Conservation (phyloP, 2,329 filamentous ascomycete species). For the Penicillium sp. region DNA sequence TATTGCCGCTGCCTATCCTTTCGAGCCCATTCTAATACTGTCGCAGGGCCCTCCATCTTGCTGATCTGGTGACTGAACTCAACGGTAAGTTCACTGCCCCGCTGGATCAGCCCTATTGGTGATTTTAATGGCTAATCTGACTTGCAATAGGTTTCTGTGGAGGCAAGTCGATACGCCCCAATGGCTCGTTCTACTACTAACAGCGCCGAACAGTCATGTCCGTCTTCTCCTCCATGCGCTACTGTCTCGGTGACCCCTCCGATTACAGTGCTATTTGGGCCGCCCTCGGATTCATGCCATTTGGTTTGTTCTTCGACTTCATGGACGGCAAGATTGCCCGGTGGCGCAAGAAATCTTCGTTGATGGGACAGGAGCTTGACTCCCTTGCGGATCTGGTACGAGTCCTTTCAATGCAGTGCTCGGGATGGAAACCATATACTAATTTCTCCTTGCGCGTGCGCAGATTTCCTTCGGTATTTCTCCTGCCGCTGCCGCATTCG, state of each 20-base stretch:
- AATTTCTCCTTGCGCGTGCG: slow-evolving; percentile 15
- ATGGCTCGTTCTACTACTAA: slow-evolving; percentile 27
- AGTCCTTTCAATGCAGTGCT: neutral
- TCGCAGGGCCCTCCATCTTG: slow-evolving; percentile 55
- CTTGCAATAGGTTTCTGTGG: slow-evolving; percentile 53
- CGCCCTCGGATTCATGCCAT: slow-evolving; percentile 85
- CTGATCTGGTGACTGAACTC: slow-evolving; percentile 58
- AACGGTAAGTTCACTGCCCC: slow-evolving; percentile 48
- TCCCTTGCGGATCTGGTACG: slow-evolving; percentile 91
- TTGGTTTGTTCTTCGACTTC: slow-evolving; percentile 96
- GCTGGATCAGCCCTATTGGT: neutral
- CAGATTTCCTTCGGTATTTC: slow-evolving; percentile 97
- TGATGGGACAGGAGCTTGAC: slow-evolving; percentile 98
- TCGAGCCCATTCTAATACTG: slow-evolving; percentile 16
- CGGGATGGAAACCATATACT: neutral
- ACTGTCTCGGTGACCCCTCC: slow-evolving; percentile 76
- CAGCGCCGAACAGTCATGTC: slow-evolving; percentile 71
- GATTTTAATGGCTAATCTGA: slow-evolving; percentile 24
- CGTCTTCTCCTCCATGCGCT: slow-evolving; percentile 91
- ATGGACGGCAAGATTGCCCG: slow-evolving; percentile 96
- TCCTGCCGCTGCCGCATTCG: slow-evolving; percentile 85
- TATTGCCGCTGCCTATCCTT: slow-evolving; percentile 11
- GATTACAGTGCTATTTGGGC: slow-evolving; percentile 75
- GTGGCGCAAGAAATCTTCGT: slow-evolving; percentile 94
- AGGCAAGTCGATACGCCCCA: slow-evolving; percentile 43